A percentile compares a stretch with the other conserved stretches of the same genome.
Conservation (phyloP, 257 asterid species). For the Penstemon barbatus region DNA sequence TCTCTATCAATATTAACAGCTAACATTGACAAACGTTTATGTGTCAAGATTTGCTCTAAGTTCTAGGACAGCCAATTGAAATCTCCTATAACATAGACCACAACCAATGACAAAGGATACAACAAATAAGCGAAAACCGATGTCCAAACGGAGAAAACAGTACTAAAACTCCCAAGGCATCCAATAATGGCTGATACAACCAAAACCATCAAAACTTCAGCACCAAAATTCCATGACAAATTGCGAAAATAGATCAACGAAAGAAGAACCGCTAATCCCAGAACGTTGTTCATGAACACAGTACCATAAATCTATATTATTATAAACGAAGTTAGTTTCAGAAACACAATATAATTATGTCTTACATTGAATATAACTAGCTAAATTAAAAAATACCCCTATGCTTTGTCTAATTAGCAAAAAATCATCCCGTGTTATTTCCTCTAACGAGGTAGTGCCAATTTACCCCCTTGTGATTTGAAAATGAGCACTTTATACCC, state of each 20-base stretch:
- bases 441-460: too few species aligned
- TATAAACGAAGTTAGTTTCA: background rate
- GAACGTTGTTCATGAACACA: slow-evolving; percentile 52
- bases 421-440: too few species aligned
- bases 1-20: background rate
- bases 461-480: too few species aligned
- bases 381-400: too few species aligned
- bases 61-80: slow-evolving; percentile 31
- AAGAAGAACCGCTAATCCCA: slow-evolving; percentile 53
- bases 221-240: slow-evolving; percentile 45
- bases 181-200: slow-evolving; percentile 46
- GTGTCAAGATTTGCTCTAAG: background rate
- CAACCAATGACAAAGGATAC: slow-evolving; percentile 49
- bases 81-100: slow-evolving; percentile 44
- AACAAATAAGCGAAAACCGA: slow-evolving; percentile 44
- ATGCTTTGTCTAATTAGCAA: too few species aligned
- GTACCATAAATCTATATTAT: slow-evolving; percentile 57
- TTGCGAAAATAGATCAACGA: slow-evolving; percentile 45
- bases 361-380: too few species aligned
- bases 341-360: background rate
- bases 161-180: slow-evolving; percentile 39
- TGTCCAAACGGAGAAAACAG: slow-evolving; percentile 44
- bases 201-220: slow-evolving; percentile 44
- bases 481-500: too few species aligned
- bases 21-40: background rate